Base-by-base conservation (phyloP, 352 stramenopile species). In the Phytophthora cactorum region DNA sequence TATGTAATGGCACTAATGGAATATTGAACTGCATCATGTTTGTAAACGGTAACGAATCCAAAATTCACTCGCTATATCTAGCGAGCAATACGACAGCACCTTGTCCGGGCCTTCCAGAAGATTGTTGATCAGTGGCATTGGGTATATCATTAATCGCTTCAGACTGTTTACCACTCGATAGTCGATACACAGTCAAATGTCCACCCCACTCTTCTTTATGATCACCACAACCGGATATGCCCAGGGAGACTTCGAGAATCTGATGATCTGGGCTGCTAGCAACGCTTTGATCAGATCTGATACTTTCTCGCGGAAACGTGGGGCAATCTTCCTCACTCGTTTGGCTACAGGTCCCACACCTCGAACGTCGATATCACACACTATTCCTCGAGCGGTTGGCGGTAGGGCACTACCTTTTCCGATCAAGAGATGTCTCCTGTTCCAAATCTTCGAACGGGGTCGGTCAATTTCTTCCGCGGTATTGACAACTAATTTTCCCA, bases 151-250 rank as follows among this genome's bases (percentile, higher is more conserved):
- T 25, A 31, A 14, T 11, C 5, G 36, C 3, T 17, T 58, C 4
- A 34, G 17, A 12, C 47, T 11, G 28, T 53, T 53, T 0, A 53
- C 47, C 47, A 53, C 0, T 4, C 47, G 27, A 9, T 53, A 53
- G 14, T 53, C 29, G 4, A 53, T 53, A 15, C 47, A 41, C 9
- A 53, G 12, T 2, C 47, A 3, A 8, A 58, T 58, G 10, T 58
- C 34, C 11, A 36, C 22, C 3, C 51, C 51, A 36, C 47, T 58
- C 22, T 58, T 58, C 32, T 58, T 47, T 14, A 58, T 58, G 12
- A 32, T 47, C 22, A 45, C 14, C 10, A 45, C 39, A 2, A 45
- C 6, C 4, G 39, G 10, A 22, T 7, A 45, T 45, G 39, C 39
- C 39, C 39, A 45, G 1, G 39, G 39, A 12, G 10, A 45, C 3